A percentile compares a stretch with the other conserved stretches of the same genome.
phyloP scores from a whole-genome alignment of 805 yeast species.

The Teunomyces kruisii region DNA sequence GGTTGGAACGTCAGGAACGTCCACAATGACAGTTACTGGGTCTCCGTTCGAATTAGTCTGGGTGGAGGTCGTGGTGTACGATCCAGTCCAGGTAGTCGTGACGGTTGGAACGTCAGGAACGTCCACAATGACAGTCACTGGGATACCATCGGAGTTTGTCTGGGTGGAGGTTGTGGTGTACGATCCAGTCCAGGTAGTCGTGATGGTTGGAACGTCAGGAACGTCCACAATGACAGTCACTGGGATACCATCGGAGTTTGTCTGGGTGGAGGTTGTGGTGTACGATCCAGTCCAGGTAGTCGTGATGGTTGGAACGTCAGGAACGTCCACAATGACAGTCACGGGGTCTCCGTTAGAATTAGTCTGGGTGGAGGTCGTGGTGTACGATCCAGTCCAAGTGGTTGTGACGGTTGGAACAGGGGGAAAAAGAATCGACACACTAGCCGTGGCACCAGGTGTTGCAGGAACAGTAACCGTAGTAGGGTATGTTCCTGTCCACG shows the following conservation, averaged over 20 bases:
- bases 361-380: conserved; percentile 4
- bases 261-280: conserved; percentile 3
- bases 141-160: neutral
- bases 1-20: too few species aligned
- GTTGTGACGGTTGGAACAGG: conserved; percentile 6
- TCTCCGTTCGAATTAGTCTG: too few species aligned
- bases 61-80: too few species aligned
- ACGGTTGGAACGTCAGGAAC: conserved; percentile 8
- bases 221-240: conserved; percentile 1
- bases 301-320: conserved; percentile 7
- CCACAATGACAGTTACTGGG: too few species aligned
- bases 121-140: conserved; percentile 9
- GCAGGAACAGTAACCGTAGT: neutral
- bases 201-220: conserved; percentile 4
- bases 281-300: conserved; percentile 5
- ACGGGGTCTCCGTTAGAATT: neutral
- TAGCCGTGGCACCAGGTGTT: neutral
- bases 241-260: neutral
- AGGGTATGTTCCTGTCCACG: conserved; percentile 3
- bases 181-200: conserved; percentile 10
- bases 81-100: conserved; percentile 10
- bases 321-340: conserved; percentile 11
- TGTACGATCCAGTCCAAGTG: conserved; percentile 10
- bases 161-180: conserved; percentile 1
- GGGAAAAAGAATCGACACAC: conserved; percentile 4